Conservation (phyloP, 495 filamentous ascomycete genomes). For the Aspergillus incahuasiensis region DNA sequence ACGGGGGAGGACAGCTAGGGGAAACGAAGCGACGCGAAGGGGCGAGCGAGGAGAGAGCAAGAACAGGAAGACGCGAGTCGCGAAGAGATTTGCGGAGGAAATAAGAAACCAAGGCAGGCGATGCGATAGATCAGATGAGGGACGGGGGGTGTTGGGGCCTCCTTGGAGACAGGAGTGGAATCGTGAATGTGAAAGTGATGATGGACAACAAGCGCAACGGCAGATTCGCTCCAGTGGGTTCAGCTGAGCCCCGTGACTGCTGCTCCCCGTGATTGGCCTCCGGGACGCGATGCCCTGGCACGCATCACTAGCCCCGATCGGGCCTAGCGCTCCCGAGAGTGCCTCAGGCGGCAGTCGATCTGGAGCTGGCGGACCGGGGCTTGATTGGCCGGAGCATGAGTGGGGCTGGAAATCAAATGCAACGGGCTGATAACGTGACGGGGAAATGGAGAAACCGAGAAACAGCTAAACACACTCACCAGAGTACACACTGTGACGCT, state of each 20-base stretch:
- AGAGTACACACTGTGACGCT: slow-evolving; percentile 17
- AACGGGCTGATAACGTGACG: slow-evolving; percentile 12
- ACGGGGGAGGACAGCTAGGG: slow-evolving; percentile 4
- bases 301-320: slow-evolving; percentile 13
- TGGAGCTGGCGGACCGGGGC: slow-evolving; percentile 23
- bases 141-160: neutral
- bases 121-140: slow-evolving; percentile 3
- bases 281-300: slow-evolving; percentile 18
- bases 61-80: slow-evolving; percentile 11
- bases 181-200: neutral
- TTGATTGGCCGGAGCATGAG: slow-evolving; percentile 16
- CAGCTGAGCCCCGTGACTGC: slow-evolving; percentile 37
- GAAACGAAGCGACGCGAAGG: neutral
- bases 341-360: slow-evolving; percentile 31
- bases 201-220: slow-evolving; percentile 14
- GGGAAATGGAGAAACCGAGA: neutral
- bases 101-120: neutral
- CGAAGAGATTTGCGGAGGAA: neutral
- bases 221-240: slow-evolving; percentile 1
- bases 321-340: slow-evolving; percentile 39
- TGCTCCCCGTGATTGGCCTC: slow-evolving; percentile 40
- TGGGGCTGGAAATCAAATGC: slow-evolving; percentile 12
- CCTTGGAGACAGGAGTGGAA: neutral
- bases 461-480: slow-evolving; percentile 19
- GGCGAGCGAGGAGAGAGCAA: slow-evolving; percentile 4